phyloP scores from a whole-genome alignment of 1,139 yeast genomes.

The Yamadazyma epiphylla region DNA sequence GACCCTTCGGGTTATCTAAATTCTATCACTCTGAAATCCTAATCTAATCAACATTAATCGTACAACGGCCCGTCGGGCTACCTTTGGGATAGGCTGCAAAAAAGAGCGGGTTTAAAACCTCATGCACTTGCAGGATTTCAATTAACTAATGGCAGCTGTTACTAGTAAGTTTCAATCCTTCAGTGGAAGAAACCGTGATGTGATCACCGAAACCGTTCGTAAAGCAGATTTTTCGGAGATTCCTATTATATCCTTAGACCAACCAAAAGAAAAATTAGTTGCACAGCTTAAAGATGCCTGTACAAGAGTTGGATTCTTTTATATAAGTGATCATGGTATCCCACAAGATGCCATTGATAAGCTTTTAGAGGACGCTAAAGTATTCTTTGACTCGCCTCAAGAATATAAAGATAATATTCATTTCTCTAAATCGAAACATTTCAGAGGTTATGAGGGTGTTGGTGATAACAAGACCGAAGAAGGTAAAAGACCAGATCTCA shows the following conservation, averaged over 20 bases:
- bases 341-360: constrained; percentile 8
- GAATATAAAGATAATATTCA: constrained; percentile 11
- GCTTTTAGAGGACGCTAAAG: constrained; percentile 7
- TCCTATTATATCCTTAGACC: constrained; percentile 11
- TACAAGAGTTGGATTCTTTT: constrained; percentile 12
- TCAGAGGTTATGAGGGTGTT: constrained; percentile 14
- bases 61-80: too few species aligned
- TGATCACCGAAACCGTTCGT: constrained; percentile 8
- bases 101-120: too few species aligned
- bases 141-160: too few species aligned
- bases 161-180: constrained; percentile 9
- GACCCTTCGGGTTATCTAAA: too few species aligned
- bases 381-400: constrained; percentile 10
- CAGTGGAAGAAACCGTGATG: constrained; percentile 8
- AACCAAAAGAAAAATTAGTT: constrained; percentile 5
- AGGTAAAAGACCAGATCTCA: constrained; percentile 12
- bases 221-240: constrained; percentile 13
- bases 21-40: too few species aligned
- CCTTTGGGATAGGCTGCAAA: too few species aligned
- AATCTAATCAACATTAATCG: too few species aligned
- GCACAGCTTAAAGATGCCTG: constrained; percentile 11
- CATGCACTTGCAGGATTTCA: too few species aligned
- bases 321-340: constrained; percentile 11
- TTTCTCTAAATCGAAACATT: constrained; percentile 12
- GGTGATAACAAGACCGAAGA: constrained; percentile 13